Base-by-base conservation (phyloP, 352 stramenopile species). In the Globisporangium polare region DNA sequence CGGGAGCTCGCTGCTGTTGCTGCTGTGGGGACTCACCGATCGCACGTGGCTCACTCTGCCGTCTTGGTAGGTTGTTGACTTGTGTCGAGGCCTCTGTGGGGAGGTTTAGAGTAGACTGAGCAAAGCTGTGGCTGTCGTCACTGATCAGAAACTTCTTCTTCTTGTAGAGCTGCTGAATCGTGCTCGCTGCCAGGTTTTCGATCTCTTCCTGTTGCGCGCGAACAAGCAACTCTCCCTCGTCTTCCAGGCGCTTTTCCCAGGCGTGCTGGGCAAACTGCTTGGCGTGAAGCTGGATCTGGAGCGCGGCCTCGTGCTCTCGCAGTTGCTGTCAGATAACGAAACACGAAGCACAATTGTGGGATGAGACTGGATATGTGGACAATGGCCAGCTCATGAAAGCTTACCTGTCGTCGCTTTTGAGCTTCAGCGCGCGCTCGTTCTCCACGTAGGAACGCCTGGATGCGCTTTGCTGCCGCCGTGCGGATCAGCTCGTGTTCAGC, bases 121-220 rank as follows among this genome's bases (percentile, higher is more conserved):
- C 18, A 17, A 46, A 53, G 13, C 1, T 22, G 46, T 22, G 35
- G 26, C 22, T 54, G 18, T 46, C 45, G 43, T 56, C 49, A 26
- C 18, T 54, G 31, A 33, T 7, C 9, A 37, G 26, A 6, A 65
- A 43, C 17, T 17, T 59, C 53, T 60, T 59, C 53, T 60, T 62
- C 35, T 69, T 62, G 49, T 72, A 85, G 13, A 71, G 37, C 51
- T 69, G 61, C 52, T 86, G 76, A 31, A 83, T 79, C 26, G 73
- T 31, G 43, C 62, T 76, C 29, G 63, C 76, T 1, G 76, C 76
- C 53, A 81, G 68, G 53, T 78, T 60, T 27, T 79, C 74, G 15
- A 79, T 66, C 18, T 82, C 74, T 55, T 66, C 37, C 59, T 62
- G 75, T 55, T 81, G 69, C 17, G 68, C 42, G 18, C 63, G 52